A percentile compares a stretch with the other conserved stretches of the same genome.
These are phyloP conservation scores for Angomonas deanei DNA, from an alignment of 208 protist genomes.

Conservation along the genomic window DNA sequence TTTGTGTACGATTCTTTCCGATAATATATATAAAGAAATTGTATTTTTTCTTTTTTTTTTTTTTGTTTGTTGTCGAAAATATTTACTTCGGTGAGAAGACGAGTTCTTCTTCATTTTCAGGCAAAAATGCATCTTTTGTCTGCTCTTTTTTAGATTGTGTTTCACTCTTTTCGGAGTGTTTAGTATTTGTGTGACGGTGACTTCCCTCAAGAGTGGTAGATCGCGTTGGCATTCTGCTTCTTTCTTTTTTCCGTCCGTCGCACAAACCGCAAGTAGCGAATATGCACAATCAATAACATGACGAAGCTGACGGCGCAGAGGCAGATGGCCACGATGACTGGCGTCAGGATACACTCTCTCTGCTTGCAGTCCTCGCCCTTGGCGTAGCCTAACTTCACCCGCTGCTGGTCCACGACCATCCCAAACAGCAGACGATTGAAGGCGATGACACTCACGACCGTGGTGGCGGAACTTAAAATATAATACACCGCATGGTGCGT, in stretches of 20 bases:
- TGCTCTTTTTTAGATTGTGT: background rate
- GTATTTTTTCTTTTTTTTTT: too few species aligned
- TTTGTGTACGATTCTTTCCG: too few species aligned
- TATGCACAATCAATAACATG: constrained; percentile 29
- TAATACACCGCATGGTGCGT: constrained; percentile 47
- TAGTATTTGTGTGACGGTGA: background rate
- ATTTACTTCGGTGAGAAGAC: too few species aligned
- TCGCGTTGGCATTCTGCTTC: background rate
- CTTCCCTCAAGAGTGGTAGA: too few species aligned
- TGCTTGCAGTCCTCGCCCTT: constrained; percentile 30
- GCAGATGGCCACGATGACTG: constrained; percentile 40
- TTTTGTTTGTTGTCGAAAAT: too few species aligned
- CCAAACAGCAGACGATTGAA: constrained; percentile 69
- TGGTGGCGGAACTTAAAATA: constrained; percentile 55
- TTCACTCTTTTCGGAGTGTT: background rate
- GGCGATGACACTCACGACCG: constrained; percentile 40
- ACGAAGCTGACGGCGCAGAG: constrained; percentile 28
- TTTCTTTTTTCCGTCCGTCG: constrained; percentile 2
- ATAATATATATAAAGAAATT: background rate
- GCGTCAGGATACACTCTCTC: constrained; percentile 31
- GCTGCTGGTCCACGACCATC: constrained; percentile 29
- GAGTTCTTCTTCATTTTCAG: too few species aligned
- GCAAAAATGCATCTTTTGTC: too few species aligned
- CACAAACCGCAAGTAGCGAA: constrained; percentile 57
- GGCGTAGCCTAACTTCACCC: constrained; percentile 17